A percentile compares a stretch with the other conserved stretches of the same genome.
Conservation (phyloP, 2,329 filamentous ascomycete genomes). For the Zymoseptoria tritici region DNA sequence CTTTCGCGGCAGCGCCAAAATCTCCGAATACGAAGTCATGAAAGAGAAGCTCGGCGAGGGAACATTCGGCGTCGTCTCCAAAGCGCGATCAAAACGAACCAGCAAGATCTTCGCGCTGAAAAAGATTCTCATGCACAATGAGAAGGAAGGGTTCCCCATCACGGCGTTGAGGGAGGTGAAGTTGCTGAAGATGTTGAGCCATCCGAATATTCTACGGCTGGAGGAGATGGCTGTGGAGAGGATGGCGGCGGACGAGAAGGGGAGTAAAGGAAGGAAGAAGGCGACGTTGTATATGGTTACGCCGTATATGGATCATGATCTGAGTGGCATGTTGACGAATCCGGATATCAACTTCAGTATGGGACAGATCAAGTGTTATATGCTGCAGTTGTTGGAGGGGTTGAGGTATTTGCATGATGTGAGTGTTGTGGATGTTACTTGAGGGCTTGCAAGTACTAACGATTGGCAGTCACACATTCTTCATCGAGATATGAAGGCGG, state of each 20-base stretch:
- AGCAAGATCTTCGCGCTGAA: constrained; percentile 79
- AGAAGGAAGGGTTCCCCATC: constrained; percentile 99
- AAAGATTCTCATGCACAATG: constrained; percentile 99
- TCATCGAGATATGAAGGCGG: constrained; percentile 97
- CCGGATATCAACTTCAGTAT: constrained; percentile 80
- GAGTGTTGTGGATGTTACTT: constrained; percentile 12
- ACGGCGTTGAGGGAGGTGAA: constrained; percentile 97
- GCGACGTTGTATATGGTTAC: constrained; percentile 97
- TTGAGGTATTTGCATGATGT: constrained; percentile 80
- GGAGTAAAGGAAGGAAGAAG: constrained; percentile 45
- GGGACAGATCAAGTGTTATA: constrained; percentile 94
- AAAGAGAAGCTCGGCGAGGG: constrained; percentile 80
- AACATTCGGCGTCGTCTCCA: constrained; percentile 94
- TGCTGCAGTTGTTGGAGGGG: constrained; percentile 86
- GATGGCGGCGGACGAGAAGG: constrained; percentile 42
- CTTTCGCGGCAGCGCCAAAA: constrained; percentile 79
- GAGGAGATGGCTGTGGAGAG: constrained; percentile 96
- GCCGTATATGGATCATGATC: constrained; percentile 97
- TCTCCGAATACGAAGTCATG: constrained; percentile 69
- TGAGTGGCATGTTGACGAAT: constrained; percentile 95
- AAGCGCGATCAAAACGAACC: constrained; percentile 68
- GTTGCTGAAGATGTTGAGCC: constrained; percentile 87
- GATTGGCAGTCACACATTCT: constrained; percentile 57
- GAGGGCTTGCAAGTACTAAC: background rate
- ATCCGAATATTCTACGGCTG: constrained; percentile 76